These are phyloP conservation scores for Bryoerythrophyllum caledonicum DNA, from an alignment of 225 moss, liverwort and hornwort species.

Conservation along the genomic window DNA sequence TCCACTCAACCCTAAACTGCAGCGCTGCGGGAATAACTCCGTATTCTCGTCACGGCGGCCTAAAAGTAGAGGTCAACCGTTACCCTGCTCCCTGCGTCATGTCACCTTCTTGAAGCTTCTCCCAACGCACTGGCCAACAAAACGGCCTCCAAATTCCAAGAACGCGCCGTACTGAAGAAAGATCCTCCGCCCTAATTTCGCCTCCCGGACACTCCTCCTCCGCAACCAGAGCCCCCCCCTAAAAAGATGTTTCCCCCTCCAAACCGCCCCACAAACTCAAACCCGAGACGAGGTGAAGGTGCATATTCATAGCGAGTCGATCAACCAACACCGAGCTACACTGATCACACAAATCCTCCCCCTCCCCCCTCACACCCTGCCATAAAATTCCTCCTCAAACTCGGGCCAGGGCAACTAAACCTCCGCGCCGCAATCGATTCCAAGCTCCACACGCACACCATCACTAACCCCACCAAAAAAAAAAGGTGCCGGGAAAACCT, in stretches of 20 bases:
- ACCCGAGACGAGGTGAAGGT: not conserved
- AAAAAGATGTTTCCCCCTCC: not conserved
- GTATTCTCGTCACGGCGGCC: not conserved
- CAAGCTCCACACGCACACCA: not conserved
- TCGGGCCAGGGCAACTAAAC: not conserved
- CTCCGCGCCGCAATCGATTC: slow-evolving; percentile 4
- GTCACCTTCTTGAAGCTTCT: not conserved
- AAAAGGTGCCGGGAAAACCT: not conserved
- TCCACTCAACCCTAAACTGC: slow-evolving; percentile 32
- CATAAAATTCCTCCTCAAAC: not conserved
- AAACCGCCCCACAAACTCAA: not conserved
- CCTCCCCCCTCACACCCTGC: not conserved
- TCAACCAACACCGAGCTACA: not conserved
- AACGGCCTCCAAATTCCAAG: not conserved
- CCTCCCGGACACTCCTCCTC: not conserved
- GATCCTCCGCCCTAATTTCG: slow-evolving; percentile 9
- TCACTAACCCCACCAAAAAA: not conserved
- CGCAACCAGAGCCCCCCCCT: not conserved
- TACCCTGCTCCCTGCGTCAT: not conserved
- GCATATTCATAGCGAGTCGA: not conserved
- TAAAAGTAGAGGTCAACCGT: slow-evolving; percentile 7
- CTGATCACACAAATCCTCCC: not conserved
- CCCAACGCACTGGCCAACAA: not conserved
- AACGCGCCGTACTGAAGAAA: not conserved
- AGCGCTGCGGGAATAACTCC: slow-evolving; percentile 11